phyloP scores from a whole-genome alignment of 2,329 filamentous ascomycete genomes.

The Fusarium incarnatum region DNA sequence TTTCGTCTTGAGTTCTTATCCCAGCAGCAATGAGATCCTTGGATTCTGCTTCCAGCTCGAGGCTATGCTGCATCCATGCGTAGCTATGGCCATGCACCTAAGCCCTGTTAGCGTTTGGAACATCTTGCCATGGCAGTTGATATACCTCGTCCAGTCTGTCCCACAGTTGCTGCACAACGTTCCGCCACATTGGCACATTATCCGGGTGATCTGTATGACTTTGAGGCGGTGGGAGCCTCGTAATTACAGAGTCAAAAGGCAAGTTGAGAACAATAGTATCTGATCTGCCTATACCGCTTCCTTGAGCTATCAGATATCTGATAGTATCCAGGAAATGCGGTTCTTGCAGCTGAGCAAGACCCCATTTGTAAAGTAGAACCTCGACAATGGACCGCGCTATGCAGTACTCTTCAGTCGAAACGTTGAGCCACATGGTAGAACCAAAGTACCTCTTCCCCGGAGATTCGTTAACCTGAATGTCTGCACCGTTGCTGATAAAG shows the following conservation, averaged over 20 bases:
- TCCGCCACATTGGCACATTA: not conserved
- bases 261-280: not conserved
- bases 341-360: not conserved
- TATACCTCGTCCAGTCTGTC: not conserved
- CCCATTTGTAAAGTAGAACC: not conserved
- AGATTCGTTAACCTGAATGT: not conserved
- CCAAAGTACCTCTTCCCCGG: not conserved
- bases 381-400: not conserved
- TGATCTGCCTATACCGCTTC: not conserved
- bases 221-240: not conserved
- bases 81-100: not conserved
- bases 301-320: not conserved
- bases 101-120: accelerated
- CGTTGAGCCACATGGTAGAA: not conserved
- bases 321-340: not conserved
- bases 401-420: not conserved
- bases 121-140: accelerated
- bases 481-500: not conserved
- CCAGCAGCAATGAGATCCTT: not conserved
- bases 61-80: not conserved
- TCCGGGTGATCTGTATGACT: not conserved
- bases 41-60: accelerated
- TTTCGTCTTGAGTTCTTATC: not conserved
- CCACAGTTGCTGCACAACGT: not conserved
- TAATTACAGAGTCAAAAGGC: not conserved